Conservation (phyloP, 306 rosid genomes). For the Erythrophleum fordii region DNA sequence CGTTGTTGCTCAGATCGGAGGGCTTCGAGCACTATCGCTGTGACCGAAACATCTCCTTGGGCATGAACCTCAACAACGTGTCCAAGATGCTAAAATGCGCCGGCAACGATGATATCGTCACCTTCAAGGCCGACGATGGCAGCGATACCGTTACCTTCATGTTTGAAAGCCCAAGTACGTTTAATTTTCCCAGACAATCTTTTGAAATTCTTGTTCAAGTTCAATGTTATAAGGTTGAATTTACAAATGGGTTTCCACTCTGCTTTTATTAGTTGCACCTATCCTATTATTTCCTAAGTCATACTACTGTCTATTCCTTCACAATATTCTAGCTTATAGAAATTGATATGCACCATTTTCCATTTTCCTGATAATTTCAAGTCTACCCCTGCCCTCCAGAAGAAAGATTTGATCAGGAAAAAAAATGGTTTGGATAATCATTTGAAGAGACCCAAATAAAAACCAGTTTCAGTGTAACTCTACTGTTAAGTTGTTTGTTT, state of each 20-base stretch:
- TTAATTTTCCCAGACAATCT: background rate
- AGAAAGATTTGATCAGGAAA: background rate
- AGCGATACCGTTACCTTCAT: constrained; percentile 90
- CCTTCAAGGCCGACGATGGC: constrained; percentile 91
- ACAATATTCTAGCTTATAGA: too few species aligned
- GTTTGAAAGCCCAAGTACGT: constrained; percentile 91
- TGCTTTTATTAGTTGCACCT: too few species aligned
- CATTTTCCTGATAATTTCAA: background rate
- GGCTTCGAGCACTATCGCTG: constrained; percentile 95
- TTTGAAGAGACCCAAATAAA: background rate
- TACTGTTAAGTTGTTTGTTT: too few species aligned
- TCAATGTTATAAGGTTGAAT: background rate
- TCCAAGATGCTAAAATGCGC: constrained; percentile 95
- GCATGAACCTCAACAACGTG: constrained; percentile 86
- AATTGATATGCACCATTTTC: too few species aligned
- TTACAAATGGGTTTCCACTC: too few species aligned
- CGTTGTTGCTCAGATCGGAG: constrained; percentile 83
- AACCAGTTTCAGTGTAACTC: too few species aligned
- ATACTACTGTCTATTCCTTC: too few species aligned
- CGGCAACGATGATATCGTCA: constrained; percentile 87
- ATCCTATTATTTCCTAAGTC: too few species aligned
- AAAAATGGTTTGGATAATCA: background rate
- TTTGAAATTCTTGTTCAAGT: background rate
- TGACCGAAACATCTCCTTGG: constrained; percentile 88
- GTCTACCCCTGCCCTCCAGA: background rate